phyloP scores from a whole-genome alignment of 768 basidiomycete species.

The Obba rivulosa region DNA sequence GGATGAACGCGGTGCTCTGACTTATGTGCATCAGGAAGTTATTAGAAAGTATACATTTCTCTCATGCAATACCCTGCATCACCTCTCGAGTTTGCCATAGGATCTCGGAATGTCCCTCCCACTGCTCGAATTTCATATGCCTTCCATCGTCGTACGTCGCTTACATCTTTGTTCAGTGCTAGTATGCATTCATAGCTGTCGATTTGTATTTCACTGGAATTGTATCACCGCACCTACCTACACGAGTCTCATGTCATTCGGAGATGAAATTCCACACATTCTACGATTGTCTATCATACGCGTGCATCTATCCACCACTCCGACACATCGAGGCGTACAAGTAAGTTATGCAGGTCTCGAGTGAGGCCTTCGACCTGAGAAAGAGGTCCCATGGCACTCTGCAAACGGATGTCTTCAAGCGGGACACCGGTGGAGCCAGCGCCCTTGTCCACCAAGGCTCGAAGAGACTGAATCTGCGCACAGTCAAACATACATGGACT shows the following conservation, averaged over 20 bases:
- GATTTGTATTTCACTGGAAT: background rate
- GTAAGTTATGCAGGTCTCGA: slow-evolving; percentile 49
- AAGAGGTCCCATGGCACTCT: slow-evolving; percentile 2
- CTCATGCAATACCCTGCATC: slow-evolving; percentile 8
- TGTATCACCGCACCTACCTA: background rate
- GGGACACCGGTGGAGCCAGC: slow-evolving; percentile 16
- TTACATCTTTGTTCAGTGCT: slow-evolving; percentile 7
- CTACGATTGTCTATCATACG: background rate
- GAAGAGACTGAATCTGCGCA: slow-evolving; percentile 49
- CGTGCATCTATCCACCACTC: slow-evolving; percentile 47
- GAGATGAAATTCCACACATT: background rate
- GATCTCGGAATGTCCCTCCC: background rate
- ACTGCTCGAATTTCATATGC: background rate
- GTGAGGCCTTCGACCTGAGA: slow-evolving; percentile 36
- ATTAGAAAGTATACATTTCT: background rate
- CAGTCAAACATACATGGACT: background rate
- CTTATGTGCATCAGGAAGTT: background rate
- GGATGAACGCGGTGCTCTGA: slow-evolving; percentile 24
- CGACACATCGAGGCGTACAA: slow-evolving; percentile 47
- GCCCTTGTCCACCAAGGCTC: slow-evolving; percentile 50
- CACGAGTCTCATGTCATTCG: background rate
- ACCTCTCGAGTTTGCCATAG: background rate
- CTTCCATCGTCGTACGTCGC: background rate
- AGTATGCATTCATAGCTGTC: background rate
- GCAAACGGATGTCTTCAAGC: slow-evolving; percentile 13